Evolutionary conservation across 441 rosid species (phyloP), one percentile per base, ranked within the genome.

Genomic region (Breynia disticha): DNA sequence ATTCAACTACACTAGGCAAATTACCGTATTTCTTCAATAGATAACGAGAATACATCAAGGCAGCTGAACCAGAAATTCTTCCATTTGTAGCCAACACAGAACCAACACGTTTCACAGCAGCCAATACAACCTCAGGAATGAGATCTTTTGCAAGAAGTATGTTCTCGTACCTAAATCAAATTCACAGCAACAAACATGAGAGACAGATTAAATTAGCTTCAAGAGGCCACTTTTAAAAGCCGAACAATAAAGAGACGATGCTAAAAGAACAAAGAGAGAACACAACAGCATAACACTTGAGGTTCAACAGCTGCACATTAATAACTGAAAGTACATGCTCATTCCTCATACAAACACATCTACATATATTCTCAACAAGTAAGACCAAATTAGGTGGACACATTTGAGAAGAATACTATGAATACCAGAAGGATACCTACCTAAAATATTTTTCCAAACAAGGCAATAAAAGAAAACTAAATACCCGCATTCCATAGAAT

Each of bases 121-220:
- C 78, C 8, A 84, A 75, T 82, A 95, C 70, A 63, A 84, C 80
- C 71, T 86, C 95, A 50, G 97, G 97, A 59, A 95, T 73, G 64
- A 88, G 90, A 80, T 95, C 94, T 45, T 80, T 74, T 20, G 97
- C 87, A 72, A 84, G 66, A 67, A 95, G 68, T 63, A 80, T 72
- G 64, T 79, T 88, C 77, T 90, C 99, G 54, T 86, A 90, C 97
- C 99, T 90, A 85, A 64, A 61, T 63, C 50, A 67, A 62, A 71
- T 37, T 46, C 53, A 67, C 54, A 42, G 46, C 15, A 57, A 70
- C 49, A 54, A 51, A 7, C 42, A 51, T 3, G 47, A 66, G 57
- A 43, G 11, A 21, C 39, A 50, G 19, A 20, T 45, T 21, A 41
- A 18, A 60, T 37, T 22, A 49, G 16, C 48, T 21, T 12, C 19